Evolutionary conservation across 805 yeast genomes (phyloP).

Genomic region (Kuraishia molischiana): DNA sequence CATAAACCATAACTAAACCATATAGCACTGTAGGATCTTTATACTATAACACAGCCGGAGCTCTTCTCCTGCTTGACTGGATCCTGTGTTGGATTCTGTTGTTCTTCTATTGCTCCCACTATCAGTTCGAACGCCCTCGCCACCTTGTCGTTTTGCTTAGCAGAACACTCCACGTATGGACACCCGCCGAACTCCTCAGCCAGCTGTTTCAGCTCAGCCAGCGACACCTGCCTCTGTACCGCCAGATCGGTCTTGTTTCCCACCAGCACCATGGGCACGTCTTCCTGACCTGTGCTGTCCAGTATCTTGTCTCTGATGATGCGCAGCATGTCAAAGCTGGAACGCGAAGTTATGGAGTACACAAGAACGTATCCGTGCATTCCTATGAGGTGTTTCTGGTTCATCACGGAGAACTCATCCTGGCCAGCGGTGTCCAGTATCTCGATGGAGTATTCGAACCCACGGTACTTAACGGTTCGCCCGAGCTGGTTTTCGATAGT

Average conservation of each 20-base stretch:
- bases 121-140: conserved; percentile 48
- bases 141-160: conserved; percentile 35
- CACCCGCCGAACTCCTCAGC: conserved; percentile 32
- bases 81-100: conserved; percentile 37
- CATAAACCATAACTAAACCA: not conserved
- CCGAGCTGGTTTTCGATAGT: conserved; percentile 82
- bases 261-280: conserved; percentile 36
- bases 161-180: conserved; percentile 38
- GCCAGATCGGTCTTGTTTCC: conserved; percentile 47
- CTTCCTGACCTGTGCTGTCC: conserved; percentile 46
- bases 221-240: conserved; percentile 45
- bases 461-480: conserved; percentile 57
- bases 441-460: conserved; percentile 72
- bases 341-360: conserved; percentile 71
- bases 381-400: conserved; percentile 69
- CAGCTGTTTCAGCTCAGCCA: conserved; percentile 37
- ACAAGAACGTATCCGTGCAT: conserved; percentile 78
- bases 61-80: conserved; percentile 25
- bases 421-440: conserved; percentile 91
- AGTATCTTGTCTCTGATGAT: conserved; percentile 77
- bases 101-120: conserved; percentile 49
- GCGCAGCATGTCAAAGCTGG: conserved; percentile 68
- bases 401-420: conserved; percentile 77
- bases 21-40: conserved; percentile 8
- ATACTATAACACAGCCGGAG: conserved; percentile 40